Conservation (phyloP, 805 yeast species). For the Cyberlindnera xishuangbannaensis region DNA sequence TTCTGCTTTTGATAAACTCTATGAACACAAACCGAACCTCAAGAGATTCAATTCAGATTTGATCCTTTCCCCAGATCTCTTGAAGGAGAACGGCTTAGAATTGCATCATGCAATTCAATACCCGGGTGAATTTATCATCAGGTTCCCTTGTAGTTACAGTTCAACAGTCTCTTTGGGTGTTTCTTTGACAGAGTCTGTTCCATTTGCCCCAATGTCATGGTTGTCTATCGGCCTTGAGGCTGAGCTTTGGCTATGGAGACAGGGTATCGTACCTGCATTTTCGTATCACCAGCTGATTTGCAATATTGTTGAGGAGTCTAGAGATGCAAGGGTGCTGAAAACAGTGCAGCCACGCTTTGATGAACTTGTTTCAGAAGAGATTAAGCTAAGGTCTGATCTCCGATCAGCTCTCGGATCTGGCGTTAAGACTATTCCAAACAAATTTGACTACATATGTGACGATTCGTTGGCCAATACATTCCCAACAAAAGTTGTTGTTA, state of each 20-base stretch:
- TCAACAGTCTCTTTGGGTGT: constrained; percentile 49
- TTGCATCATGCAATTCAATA: constrained; percentile 45
- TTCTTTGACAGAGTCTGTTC: constrained; percentile 48
- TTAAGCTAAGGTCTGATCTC: constrained; percentile 35
- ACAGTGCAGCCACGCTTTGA: constrained; percentile 31
- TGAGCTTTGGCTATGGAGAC: constrained; percentile 44
- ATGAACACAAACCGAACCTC: constrained; percentile 11
- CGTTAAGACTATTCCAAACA: constrained; percentile 29
- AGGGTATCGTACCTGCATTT: constrained; percentile 46
- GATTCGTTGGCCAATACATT: constrained; percentile 43
- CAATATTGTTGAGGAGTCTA: constrained; percentile 38
- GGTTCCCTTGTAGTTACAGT: constrained; percentile 51
- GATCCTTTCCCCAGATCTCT: constrained; percentile 42
- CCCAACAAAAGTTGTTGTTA: constrained; percentile 48
- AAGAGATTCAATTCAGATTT: constrained; percentile 35
- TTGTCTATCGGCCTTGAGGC: constrained; percentile 42
- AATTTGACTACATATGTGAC: constrained; percentile 46
- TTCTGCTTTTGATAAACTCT: constrained; percentile 16
- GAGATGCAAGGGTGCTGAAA: constrained; percentile 32
- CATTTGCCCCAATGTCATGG: constrained; percentile 57
- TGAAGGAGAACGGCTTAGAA: constrained; percentile 44
- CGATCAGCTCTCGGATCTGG: constrained; percentile 27
- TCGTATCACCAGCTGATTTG: constrained; percentile 43
- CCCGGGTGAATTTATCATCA: constrained; percentile 57
- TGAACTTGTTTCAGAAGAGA: constrained; percentile 35